Percentiles rank a stretch among this genome's conserved stretches.
phyloP scores from a whole-genome alignment of 2,329 filamentous ascomycete species.

The Curvularia sp. region DNA sequence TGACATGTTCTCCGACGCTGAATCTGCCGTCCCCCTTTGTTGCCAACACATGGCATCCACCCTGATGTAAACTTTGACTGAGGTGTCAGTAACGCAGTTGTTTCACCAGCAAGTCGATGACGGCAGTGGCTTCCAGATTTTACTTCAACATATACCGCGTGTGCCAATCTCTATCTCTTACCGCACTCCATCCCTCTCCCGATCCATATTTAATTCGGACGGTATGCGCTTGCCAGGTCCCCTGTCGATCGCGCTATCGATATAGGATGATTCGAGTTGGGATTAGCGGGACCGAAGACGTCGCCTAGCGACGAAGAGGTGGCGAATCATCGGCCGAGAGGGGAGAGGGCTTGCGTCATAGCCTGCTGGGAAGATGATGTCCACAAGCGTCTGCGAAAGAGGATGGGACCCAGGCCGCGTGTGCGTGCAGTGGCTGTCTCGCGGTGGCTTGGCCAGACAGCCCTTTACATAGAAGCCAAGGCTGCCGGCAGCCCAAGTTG shows the following conservation, averaged over 20 bases:
- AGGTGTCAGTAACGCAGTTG: background rate
- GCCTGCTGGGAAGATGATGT: background rate
- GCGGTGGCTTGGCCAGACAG: constrained; percentile 12
- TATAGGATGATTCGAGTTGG: constrained; percentile 6
- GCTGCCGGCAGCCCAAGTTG: background rate
- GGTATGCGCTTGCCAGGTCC: constrained; percentile 15
- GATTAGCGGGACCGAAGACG: background rate
- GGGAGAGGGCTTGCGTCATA: constrained; percentile 11
- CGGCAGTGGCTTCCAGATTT: constrained; percentile 1
- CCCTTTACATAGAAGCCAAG: constrained; percentile 9
- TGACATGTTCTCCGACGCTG: background rate
- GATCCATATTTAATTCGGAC: constrained; percentile 8
- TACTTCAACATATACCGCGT: background rate
- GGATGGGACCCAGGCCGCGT: constrained; percentile 3
- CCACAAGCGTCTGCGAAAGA: constrained; percentile 3
- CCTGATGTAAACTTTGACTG: background rate
- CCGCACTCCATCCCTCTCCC: background rate
- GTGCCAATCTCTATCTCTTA: constrained; percentile 21
- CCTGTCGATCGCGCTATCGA: constrained; percentile 35
- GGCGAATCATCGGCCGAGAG: background rate
- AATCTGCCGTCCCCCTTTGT: background rate
- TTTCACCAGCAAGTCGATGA: constrained; percentile 7
- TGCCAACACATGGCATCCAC: constrained; percentile 4
- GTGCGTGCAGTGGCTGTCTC: constrained; percentile 7
- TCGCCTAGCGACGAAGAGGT: background rate